Conservation (phyloP, 2,329 filamentous ascomycete genomes). For the Alternaria incomplexa region DNA sequence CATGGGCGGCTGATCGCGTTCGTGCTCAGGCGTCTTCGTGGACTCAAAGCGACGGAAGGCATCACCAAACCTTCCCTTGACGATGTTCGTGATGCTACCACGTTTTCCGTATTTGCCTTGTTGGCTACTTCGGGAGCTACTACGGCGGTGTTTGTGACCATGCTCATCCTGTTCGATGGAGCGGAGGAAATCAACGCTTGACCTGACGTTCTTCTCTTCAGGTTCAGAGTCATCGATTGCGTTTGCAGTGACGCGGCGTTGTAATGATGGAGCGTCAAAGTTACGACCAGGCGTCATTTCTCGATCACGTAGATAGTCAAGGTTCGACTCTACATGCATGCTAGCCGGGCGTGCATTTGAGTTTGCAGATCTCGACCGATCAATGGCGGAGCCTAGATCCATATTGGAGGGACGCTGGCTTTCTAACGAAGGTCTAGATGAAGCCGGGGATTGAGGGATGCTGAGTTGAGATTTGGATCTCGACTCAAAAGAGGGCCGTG, state of each 20-base stretch:
- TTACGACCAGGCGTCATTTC: conserved; percentile 61
- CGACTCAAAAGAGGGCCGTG: conserved; percentile 53
- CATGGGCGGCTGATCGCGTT: conserved; percentile 34
- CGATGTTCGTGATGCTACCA: conserved; percentile 72
- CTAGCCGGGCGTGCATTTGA: conserved; percentile 76
- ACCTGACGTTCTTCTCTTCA: conserved; percentile 72
- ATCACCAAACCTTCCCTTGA: conserved; percentile 90
- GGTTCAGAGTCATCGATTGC: conserved; percentile 47
- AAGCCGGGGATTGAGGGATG: conserved; percentile 61
- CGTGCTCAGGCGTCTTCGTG: conserved; percentile 30
- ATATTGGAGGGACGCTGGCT: conserved; percentile 67
- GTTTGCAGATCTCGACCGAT: conserved; percentile 68
- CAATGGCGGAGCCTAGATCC: conserved; percentile 65
- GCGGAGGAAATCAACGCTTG: conserved; percentile 82
- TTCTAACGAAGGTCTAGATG: conserved; percentile 74
- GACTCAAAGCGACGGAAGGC: conserved; percentile 91
- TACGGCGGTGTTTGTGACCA: conserved; percentile 61
- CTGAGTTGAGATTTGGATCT: conserved; percentile 60
- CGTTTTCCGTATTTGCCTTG: conserved; percentile 71
- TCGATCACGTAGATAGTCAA: conserved; percentile 81
- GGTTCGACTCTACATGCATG: conserved; percentile 80
- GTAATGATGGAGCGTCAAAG: conserved; percentile 40
- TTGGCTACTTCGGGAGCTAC: conserved; percentile 62
- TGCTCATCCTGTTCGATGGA: conserved; percentile 70
- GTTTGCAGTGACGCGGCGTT: conserved; percentile 36